phyloP scores from a whole-genome alignment of 2,329 filamentous ascomycete genomes.

The Gaeumannomyces sp. region DNA sequence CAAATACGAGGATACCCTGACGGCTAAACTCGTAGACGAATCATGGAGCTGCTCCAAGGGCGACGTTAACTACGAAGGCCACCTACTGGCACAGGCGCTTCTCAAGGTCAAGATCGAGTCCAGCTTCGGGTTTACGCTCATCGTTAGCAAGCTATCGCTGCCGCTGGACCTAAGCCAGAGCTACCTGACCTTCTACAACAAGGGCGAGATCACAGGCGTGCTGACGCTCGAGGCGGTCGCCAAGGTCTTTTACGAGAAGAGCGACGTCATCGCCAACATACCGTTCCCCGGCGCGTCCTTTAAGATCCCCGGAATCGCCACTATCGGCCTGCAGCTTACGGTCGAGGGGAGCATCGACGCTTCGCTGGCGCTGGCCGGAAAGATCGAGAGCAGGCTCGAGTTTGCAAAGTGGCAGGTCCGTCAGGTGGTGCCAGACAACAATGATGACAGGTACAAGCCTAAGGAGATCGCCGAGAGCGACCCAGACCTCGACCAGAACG shows the following conservation, averaged over 20 bases:
- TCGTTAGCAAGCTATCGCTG: neutral
- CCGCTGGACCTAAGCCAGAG: neutral
- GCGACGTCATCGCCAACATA: neutral
- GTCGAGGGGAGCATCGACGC: constrained; percentile 1
- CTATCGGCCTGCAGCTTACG: constrained; percentile 16
- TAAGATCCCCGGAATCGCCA: constrained; percentile 16
- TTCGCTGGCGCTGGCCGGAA: neutral
- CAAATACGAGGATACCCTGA: neutral
- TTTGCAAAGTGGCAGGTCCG: neutral
- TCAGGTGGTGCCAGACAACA: neutral
- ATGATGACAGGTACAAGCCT: neutral
- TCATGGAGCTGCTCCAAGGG: neutral
- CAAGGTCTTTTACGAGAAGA: neutral
- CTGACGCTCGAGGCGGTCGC: neutral
- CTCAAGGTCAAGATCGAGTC: constrained; percentile 1
- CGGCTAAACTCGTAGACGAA: neutral
- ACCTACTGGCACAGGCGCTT: neutral
- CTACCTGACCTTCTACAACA: neutral
- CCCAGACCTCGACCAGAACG: neutral
- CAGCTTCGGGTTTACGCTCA: neutral
- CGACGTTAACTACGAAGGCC: neutral
- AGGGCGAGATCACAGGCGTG: neutral
- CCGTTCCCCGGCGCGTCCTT: constrained; percentile 13
- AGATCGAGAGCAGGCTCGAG: neutral
- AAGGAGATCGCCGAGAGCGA: neutral